These are phyloP conservation scores for Calonectria hawksworthii DNA, from an alignment of 2,329 filamentous ascomycete species.

Conservation along the genomic window DNA sequence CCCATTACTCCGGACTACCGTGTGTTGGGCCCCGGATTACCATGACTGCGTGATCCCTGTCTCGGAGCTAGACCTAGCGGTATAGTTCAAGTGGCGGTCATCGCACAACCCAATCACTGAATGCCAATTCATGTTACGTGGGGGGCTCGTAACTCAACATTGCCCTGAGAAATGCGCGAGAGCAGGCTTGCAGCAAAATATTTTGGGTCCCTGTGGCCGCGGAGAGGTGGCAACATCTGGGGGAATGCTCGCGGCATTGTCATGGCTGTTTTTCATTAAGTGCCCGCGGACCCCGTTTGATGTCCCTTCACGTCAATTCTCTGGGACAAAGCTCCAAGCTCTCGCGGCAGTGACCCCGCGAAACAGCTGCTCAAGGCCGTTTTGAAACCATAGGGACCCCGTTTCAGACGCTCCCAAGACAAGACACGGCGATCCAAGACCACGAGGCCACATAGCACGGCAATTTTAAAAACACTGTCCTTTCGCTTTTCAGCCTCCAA, in stretches of 20 bases:
- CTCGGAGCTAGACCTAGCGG: constrained; percentile 36
- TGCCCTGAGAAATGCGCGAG: constrained; percentile 31
- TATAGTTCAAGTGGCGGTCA: constrained; percentile 36
- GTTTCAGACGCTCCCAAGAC: constrained; percentile 29
- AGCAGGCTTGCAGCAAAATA: neutral
- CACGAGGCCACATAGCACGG: neutral
- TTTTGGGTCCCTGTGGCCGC: neutral
- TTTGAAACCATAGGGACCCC: constrained; percentile 27
- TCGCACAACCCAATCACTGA: constrained; percentile 39
- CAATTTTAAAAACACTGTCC: neutral
- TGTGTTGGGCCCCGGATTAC: constrained; percentile 30
- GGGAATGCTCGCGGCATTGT: neutral
- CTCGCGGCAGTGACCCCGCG: constrained; percentile 34
- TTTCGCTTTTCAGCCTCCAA: neutral
- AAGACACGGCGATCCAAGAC: neutral
- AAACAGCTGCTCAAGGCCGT: constrained; percentile 13
- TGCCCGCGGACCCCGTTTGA: constrained; percentile 2
- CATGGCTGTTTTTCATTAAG: neutral
- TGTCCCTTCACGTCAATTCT: neutral
- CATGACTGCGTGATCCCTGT: constrained; percentile 35
- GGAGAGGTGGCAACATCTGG: constrained; percentile 24
- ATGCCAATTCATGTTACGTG: constrained; percentile 35
- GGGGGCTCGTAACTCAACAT: constrained; percentile 40
- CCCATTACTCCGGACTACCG: constrained; percentile 9
- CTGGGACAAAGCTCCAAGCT: neutral